Evolutionary conservation across 1,284 basidiomycete species (phyloP).

Genomic region (Trichosporon sp.): DNA sequence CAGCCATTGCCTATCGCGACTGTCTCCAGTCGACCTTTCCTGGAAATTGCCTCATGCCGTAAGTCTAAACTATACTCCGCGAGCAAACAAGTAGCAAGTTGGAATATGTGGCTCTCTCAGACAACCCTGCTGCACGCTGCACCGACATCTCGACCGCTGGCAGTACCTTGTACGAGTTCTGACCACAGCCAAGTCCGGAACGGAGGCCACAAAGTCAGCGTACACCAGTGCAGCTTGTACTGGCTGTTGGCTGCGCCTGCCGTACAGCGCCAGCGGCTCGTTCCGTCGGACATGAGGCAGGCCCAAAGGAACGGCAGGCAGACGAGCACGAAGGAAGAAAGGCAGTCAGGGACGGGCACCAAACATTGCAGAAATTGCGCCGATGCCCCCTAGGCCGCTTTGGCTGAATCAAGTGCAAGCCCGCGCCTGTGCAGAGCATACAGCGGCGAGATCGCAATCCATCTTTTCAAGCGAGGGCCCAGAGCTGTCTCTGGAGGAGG

Average conservation of each 20-base stretch:
- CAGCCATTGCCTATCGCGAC: background rate
- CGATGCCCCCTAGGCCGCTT: background rate
- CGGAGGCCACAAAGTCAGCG: background rate
- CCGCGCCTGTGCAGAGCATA: background rate
- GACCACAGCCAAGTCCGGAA: background rate
- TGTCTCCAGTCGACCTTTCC: background rate
- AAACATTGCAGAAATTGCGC: slow-evolving; percentile 6
- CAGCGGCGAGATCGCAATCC: too few species aligned
- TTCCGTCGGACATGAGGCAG: background rate
- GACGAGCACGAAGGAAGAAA: background rate
- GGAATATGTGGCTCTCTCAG: background rate
- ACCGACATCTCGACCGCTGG: too few species aligned
- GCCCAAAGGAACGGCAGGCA: background rate
- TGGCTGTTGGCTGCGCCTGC: background rate
- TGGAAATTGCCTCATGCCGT: slow-evolving; percentile 15
- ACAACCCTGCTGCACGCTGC: too few species aligned
- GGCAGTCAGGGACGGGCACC: slow-evolving; percentile 1
- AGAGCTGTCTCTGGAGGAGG: background rate
- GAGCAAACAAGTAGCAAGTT: background rate
- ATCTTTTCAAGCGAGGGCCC: background rate
- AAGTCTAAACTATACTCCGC: slow-evolving; percentile 4
- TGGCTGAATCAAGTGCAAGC: background rate
- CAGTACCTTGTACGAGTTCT: too few species aligned
- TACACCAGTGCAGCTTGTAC: background rate
- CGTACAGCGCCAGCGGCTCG: too few species aligned